Evolutionary conservation across 1,284 basidiomycete genomes (phyloP).

Genomic region (Ceratobasidium papillatum): DNA sequence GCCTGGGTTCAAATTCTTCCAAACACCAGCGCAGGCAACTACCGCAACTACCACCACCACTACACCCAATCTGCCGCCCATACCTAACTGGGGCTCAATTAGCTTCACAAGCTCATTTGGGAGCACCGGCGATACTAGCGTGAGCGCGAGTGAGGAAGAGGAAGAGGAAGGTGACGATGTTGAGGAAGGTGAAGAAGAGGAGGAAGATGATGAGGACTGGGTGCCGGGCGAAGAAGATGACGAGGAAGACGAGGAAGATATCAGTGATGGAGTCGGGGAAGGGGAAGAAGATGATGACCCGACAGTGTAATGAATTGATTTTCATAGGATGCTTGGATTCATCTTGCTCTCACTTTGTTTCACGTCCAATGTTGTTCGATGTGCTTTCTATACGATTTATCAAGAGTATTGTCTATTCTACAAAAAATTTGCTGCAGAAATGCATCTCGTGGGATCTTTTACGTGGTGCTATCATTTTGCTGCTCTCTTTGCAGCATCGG

Average conservation of each 20-base stretch:
- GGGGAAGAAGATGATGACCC: slow-evolving; percentile 33
- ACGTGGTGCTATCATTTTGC: neutral
- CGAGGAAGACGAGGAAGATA: slow-evolving; percentile 20
- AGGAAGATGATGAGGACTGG: slow-evolving; percentile 33
- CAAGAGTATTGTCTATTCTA: neutral
- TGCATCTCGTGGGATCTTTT: neutral
- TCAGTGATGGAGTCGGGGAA: slow-evolving; percentile 38
- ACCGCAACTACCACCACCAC: neutral
- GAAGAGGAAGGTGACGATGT: neutral
- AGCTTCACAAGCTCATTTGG: neutral
- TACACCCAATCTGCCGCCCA: slow-evolving; percentile 9
- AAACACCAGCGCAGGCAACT: slow-evolving; percentile 23
- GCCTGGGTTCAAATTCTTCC: slow-evolving; percentile 18
- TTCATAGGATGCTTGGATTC: neutral
- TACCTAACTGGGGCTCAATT: slow-evolving; percentile 21
- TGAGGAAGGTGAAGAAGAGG: slow-evolving; percentile 12
- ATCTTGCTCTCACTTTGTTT: neutral
- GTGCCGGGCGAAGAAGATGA: slow-evolving; percentile 25
- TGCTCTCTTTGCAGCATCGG: slow-evolving; percentile 19
- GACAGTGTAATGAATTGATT: slow-evolving; percentile 11
- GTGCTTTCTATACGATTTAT: neutral
- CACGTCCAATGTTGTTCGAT: slow-evolving; percentile 18
- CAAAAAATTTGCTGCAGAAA: no score
- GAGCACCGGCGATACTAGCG: neutral
- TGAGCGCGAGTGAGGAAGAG: neutral